Conservation (phyloP, 352 stramenopile species). For the Globisporangium spiculum region DNA sequence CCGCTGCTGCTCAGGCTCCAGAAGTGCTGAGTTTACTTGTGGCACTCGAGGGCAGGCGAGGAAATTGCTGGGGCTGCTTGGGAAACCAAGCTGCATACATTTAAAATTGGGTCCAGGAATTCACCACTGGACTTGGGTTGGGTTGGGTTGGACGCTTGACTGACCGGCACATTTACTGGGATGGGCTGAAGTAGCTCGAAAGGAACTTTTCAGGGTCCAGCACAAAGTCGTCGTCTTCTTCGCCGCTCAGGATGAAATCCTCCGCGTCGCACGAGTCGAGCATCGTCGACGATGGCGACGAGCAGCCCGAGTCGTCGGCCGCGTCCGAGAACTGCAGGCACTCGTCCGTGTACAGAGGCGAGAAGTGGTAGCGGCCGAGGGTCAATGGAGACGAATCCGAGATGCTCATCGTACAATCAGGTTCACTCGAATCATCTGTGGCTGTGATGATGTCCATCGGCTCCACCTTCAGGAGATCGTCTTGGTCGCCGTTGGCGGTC, state of each 20-base stretch:
- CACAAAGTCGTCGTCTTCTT: conserved; percentile 82
- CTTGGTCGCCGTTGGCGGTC: conserved; percentile 27
- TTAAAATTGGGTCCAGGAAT: conserved; percentile 6
- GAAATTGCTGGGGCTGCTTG: not conserved
- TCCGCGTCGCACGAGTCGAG: conserved; percentile 24
- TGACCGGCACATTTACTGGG: conserved; percentile 4
- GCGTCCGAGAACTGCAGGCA: conserved; percentile 22
- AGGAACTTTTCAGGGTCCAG: conserved; percentile 86
- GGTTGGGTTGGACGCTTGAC: not conserved
- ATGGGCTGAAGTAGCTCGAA: conserved; percentile 75
- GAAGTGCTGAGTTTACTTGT: not conserved
- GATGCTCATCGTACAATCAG: not conserved
- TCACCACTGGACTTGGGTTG: not conserved
- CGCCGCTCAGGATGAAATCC: conserved; percentile 29
- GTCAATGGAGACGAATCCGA: conserved; percentile 17
- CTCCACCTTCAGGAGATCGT: conserved; percentile 24
- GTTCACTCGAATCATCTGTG: not conserved
- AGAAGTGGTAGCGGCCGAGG: conserved; percentile 26
- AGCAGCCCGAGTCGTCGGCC: conserved; percentile 6
- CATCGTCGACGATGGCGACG: conserved; percentile 24
- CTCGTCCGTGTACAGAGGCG: conserved; percentile 27
- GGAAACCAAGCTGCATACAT: conserved; percentile 9
- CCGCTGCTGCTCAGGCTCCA: conserved; percentile 18
- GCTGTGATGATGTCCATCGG: conserved; percentile 2
- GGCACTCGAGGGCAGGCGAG: not conserved